phyloP scores from a whole-genome alignment of 352 stramenopile genomes.

The Globisporangium takayamanum region DNA sequence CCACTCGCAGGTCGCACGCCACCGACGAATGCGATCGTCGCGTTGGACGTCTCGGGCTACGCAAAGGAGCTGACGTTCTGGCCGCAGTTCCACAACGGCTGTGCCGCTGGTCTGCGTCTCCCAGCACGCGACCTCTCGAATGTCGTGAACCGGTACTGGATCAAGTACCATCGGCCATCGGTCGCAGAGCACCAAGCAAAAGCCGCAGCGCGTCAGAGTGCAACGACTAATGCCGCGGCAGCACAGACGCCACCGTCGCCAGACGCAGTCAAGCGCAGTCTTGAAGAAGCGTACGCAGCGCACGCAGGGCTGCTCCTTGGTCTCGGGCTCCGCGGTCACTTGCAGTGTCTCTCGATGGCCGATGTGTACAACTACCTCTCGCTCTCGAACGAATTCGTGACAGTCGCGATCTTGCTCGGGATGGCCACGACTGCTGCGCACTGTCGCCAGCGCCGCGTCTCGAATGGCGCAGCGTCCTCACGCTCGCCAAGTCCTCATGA shows the following conservation, averaged over 20 bases:
- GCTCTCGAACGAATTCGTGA: conserved; percentile 94
- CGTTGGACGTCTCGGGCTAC: conserved; percentile 88
- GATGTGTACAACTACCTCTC: conserved; percentile 99
- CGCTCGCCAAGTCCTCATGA: not conserved
- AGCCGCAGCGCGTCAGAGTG: not conserved
- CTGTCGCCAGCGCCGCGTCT: conserved; percentile 39
- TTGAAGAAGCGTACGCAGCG: conserved; percentile 81
- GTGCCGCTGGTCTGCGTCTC: conserved; percentile 92
- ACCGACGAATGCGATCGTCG: conserved; percentile 90
- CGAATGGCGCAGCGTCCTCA: not conserved
- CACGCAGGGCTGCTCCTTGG: conserved; percentile 95
- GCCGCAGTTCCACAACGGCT: conserved; percentile 98
- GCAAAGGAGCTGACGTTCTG: conserved; percentile 91
- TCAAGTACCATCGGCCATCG: conserved; percentile 95
- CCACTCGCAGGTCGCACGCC: conserved; percentile 92
- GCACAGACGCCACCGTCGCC: conserved; percentile 6
- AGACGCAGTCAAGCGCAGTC: conserved; percentile 24
- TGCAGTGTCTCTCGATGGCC: conserved; percentile 93
- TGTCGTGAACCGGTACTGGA: conserved; percentile 95
- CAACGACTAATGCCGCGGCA: conserved; percentile 5
- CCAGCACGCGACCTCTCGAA: conserved; percentile 50
- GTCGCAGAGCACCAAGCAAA: conserved; percentile 23
- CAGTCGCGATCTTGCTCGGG: conserved; percentile 94
- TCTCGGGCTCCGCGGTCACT: conserved; percentile 91
- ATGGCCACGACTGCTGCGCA: conserved; percentile 93